Evolutionary conservation across 2,329 filamentous ascomycete genomes (phyloP), one percentile per base, ranked within the genome.

Genomic region (Microcyclosporella mali): DNA sequence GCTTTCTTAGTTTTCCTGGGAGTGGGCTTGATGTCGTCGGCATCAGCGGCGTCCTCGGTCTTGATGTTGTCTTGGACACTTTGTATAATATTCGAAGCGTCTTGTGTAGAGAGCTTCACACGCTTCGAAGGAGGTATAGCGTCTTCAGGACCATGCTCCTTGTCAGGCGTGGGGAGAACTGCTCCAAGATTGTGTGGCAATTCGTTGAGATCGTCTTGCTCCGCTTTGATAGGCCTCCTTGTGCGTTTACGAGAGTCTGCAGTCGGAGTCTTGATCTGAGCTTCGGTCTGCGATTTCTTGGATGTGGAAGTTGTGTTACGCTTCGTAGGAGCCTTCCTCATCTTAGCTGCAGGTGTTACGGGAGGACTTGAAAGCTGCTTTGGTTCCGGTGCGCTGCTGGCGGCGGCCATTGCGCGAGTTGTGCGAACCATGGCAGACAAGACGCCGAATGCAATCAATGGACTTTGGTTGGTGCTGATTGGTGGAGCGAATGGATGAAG

Each of bases 181-280:
- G 61, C 59, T 4, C 73, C 75, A n/a, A 80, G 61, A 37, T 77
- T 78, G 58, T 80, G 77, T 12, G 76, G 76, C 29, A 79, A 61
- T 37, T 76, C 70, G 45, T 76, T 65, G 41, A 65, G 47, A 18
- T 69, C 62, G 49, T 60, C 41, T 32, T 64, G 58, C 40, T 67
- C 63, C 35, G 63, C 60, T 32, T 64, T 64, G n/a, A 59, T 45
- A 21, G 56, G 38, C 40, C 58, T 60, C 42, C 63, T 61, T 2
- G 56, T 50, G 15, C 69, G 62, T 49, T 71, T 73, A 11, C 61
- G 61, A 17, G 50, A 54, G 35, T 50, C 61, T 33, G 50, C 61
- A 4, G 40, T 33, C 14, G 45, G 49, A 15, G 46, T 49, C 6
- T 16, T 31, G 19, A 40, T 41, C n/a, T 37, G 40, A n/a, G 37